Percentiles rank a stretch among this genome's conserved stretches.
phyloP scores from a whole-genome alignment of 495 filamentous ascomycete species.

The Talaromyces wortmannii region DNA sequence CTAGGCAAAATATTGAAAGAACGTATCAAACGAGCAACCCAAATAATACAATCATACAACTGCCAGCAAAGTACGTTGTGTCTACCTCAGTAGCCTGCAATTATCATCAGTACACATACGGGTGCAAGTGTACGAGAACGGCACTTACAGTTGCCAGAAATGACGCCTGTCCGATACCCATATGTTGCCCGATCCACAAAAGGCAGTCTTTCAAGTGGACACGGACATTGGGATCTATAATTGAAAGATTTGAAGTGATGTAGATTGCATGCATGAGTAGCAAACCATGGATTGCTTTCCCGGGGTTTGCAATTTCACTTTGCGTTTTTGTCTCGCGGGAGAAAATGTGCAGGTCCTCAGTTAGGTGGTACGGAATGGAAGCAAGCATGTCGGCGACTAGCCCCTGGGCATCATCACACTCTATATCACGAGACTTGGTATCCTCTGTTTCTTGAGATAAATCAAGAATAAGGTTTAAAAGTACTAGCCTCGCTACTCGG shows the following conservation, averaged over 20 bases:
- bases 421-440: not conserved
- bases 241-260: constrained; percentile 13
- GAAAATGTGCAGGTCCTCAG: constrained; percentile 21
- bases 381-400: constrained; percentile 17
- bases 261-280: constrained; percentile 26
- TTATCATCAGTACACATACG: not conserved
- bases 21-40: constrained; percentile 8
- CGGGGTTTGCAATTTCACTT: constrained; percentile 11
- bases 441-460: constrained; percentile 8
- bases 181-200: constrained; percentile 19
- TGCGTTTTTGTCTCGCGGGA: constrained; percentile 2
- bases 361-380: constrained; percentile 24
- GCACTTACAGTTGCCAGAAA: constrained; percentile 10
- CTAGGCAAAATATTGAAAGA: not conserved
- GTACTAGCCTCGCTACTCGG: constrained; percentile 15
- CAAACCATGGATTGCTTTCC: constrained; percentile 17
- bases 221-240: constrained; percentile 13
- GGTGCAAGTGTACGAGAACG: not conserved
- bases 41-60: constrained; percentile 15
- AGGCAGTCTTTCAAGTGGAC: constrained; percentile 17
- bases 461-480: constrained; percentile 9
- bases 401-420: not conserved
- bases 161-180: constrained; percentile 25
- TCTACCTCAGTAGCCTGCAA: constrained; percentile 5
- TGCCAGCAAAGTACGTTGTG: constrained; percentile 7